These are phyloP conservation scores for Sclerotinia minor DNA, from an alignment of 2,329 filamentous ascomycete species.

Conservation along the genomic window DNA sequence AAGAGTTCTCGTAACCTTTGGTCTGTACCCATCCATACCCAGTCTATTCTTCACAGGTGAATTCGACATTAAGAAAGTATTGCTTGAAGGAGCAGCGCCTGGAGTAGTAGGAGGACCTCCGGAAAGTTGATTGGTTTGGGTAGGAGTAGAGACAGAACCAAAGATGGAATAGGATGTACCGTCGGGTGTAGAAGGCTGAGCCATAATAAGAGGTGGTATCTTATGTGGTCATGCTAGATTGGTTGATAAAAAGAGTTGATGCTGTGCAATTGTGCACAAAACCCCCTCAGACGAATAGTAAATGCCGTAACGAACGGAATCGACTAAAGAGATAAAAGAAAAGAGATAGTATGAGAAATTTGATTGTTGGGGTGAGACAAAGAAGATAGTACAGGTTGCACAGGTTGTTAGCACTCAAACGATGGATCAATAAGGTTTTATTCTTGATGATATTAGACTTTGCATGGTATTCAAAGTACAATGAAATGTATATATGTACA, in stretches of 20 bases:
- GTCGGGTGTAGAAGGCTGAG: slow-evolving; percentile 49
- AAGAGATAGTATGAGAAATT: background rate
- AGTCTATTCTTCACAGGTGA: slow-evolving; percentile 69
- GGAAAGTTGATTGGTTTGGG: slow-evolving; percentile 30
- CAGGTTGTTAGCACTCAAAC: background rate
- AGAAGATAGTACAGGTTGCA: slow-evolving; percentile 1
- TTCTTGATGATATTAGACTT: slow-evolving; percentile 3
- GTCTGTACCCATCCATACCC: slow-evolving; percentile 74
- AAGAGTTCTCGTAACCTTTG: slow-evolving; percentile 75
- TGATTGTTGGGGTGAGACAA: background rate
- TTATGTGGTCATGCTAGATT: slow-evolving; percentile 32
- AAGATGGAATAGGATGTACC: slow-evolving; percentile 49
- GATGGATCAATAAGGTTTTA: slow-evolving; percentile 1
- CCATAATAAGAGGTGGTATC: slow-evolving; percentile 41
- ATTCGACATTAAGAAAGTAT: slow-evolving; percentile 89
- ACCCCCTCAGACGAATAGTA: background rate
- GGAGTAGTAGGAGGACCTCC: slow-evolving; percentile 44
- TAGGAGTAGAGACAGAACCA: slow-evolving; percentile 43
- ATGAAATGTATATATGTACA: too few species aligned
- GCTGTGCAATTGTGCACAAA: slow-evolving; percentile 23
- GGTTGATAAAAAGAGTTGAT: slow-evolving; percentile 1
- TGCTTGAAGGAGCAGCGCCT: slow-evolving; percentile 60
- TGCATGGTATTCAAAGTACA: slow-evolving; percentile 7
- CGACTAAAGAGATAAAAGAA: background rate
- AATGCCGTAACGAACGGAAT: background rate